Base-by-base conservation (phyloP, 2,329 filamentous ascomycete genomes). In the Fusarium pseudograminearum region DNA sequence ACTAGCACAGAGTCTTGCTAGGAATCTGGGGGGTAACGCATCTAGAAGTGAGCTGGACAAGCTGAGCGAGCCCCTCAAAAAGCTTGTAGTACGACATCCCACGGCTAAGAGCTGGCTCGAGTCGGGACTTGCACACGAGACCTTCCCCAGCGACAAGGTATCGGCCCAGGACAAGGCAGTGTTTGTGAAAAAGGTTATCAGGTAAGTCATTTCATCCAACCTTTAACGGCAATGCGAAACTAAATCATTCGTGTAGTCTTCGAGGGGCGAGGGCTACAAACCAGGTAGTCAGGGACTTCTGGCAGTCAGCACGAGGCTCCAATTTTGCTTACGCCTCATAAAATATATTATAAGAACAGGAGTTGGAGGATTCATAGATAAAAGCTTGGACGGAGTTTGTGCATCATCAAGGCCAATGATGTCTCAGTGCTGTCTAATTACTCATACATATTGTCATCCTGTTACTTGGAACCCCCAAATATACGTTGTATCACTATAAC, bases 21-120 rank as follows among this genome's bases (percentile, higher is more conserved):
- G 85, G 61, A 92, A 93, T 61, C 84, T 93, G 36, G 87, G 89
- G 8, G 92, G 92, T 2, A 86, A 87, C 57, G 91, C 89, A 6
- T 86, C 89, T 3, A 86, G 92, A 40, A 92, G 89, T 70, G 91
- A 94, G 74, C 82, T 94, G 0, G 91, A 93, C 71, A 89, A 86
- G 71, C 80, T 94, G 8, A 86, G 86, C 57, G 90, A 93, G 61
- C 91, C 91, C 3, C 81, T 94, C 7, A 92, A 91, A 79, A 92
- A 89, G 74, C 81, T 94, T 24, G 83, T 91, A 3, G 83, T 82
- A 38, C 81, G 85, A 34, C 84, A 90, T 61, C 80, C 84, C 1
- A 81, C 83, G 57, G 83, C 89, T 7, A 88, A 86, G 70, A 77
- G 78, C 31, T 92, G 90, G 90, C 81, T 93, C 3, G 86, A 91